A percentile compares a stretch with the other conserved stretches of the same genome.
phyloP scores from a whole-genome alignment of 2,329 filamentous ascomycete species.

The Arachnomyces sp. region DNA sequence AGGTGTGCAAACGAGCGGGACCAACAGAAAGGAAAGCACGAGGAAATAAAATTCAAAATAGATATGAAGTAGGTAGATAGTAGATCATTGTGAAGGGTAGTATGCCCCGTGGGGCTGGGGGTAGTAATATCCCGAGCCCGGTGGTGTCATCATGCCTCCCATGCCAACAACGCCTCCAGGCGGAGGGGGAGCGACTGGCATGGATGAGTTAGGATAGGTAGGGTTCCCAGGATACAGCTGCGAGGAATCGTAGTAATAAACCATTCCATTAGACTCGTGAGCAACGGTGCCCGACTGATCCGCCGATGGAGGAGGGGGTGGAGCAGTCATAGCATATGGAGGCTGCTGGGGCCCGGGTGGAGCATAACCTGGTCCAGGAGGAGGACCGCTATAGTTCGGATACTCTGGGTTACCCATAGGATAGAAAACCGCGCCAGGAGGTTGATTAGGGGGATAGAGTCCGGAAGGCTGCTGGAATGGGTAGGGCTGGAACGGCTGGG shows the following conservation, averaged over 20 bases:
- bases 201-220: conserved; percentile 41
- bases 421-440: conserved; percentile 62
- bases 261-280: conserved; percentile 91
- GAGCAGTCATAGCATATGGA: conserved; percentile 26
- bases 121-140: conserved; percentile 46
- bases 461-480: conserved; percentile 51
- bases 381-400: conserved; percentile 37
- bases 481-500: conserved; percentile 78
- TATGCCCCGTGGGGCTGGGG: conserved; percentile 53
- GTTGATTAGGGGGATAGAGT: conserved; percentile 53
- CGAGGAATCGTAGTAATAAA: conserved; percentile 85
- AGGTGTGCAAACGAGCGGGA: no score
- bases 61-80: no score
- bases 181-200: conserved; percentile 45
- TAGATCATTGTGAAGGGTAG: conserved; percentile 41
- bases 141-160: conserved; percentile 70
- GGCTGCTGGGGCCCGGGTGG: conserved; percentile 36
- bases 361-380: conserved; percentile 31
- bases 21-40: no score
- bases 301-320: conserved; percentile 19
- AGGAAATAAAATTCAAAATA: no score
- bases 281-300: conserved; percentile 52
- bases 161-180: conserved; percentile 57
- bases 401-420: conserved; percentile 40
- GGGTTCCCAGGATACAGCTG: conserved; percentile 47